Conservation (phyloP, 2,329 filamentous ascomycete species). For the Balansia obtecta region DNA sequence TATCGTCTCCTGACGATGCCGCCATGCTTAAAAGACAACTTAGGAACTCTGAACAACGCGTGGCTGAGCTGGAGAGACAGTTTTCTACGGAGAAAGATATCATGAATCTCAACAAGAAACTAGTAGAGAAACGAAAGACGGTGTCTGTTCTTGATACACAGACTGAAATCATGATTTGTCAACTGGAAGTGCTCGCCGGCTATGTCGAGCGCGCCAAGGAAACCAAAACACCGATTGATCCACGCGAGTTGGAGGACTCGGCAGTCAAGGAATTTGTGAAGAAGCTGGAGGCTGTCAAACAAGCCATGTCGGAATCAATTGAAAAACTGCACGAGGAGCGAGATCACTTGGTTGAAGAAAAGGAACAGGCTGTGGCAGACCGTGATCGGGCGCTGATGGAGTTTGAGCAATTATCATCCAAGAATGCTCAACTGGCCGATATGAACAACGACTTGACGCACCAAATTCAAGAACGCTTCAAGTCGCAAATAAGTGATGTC, state of each 20-base stretch:
- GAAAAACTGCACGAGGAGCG: conserved; percentile 57
- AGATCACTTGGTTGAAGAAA: conserved; percentile 74
- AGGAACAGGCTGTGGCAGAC: conserved; percentile 67
- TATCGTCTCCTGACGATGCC: conserved; percentile 53
- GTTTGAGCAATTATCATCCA: conserved; percentile 86
- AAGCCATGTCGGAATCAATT: conserved; percentile 42
- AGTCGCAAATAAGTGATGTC: conserved; percentile 52
- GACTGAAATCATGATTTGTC: conserved; percentile 87
- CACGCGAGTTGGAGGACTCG: conserved; percentile 72
- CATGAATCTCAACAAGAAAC: conserved; percentile 72
- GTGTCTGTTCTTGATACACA: conserved; percentile 90
- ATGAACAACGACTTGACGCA: conserved; percentile 94
- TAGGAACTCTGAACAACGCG: conserved; percentile 67
- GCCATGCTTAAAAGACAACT: conserved; percentile 62
- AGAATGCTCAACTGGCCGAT: conserved; percentile 87
- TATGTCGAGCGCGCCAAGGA: conserved; percentile 81
- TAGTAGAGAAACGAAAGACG: conserved; percentile 88
- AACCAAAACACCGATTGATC: conserved; percentile 65
- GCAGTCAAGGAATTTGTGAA: conserved; percentile 87
- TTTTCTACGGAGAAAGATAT: conserved; percentile 53
- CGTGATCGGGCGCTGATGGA: conserved; percentile 90
- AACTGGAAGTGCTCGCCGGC: conserved; percentile 79
- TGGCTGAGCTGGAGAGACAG: conserved; percentile 76
- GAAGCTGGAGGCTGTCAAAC: conserved; percentile 50
- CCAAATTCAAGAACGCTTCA: conserved; percentile 87